These are phyloP conservation scores for Penicillium sp. DNA, from an alignment of 2,329 filamentous ascomycete genomes.

Conservation along the genomic window DNA sequence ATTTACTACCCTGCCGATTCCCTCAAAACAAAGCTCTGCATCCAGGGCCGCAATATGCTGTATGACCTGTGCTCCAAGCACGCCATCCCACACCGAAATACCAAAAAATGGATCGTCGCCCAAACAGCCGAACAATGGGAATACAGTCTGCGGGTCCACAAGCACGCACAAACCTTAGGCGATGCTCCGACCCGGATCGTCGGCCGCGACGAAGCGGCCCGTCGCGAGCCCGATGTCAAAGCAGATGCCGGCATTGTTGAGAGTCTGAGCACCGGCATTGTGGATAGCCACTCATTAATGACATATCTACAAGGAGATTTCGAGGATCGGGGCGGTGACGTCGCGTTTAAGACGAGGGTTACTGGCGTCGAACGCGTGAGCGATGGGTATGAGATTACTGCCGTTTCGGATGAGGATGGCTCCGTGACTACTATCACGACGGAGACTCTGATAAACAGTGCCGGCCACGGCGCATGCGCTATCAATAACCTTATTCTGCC, in stretches of 20 bases:
- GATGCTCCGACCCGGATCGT: conserved; percentile 75
- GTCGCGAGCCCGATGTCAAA: conserved; percentile 74
- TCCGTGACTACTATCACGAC: conserved; percentile 64
- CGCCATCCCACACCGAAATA: conserved; percentile 71
- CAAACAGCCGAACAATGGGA: conserved; percentile 73
- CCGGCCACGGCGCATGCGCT: conserved; percentile 75
- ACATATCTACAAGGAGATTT: conserved; percentile 75
- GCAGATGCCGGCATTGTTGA: conserved; percentile 78
- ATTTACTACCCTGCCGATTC: conserved; percentile 80
- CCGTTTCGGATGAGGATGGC: conserved; percentile 47
- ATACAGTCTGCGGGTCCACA: conserved; percentile 58
- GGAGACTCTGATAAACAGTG: conserved; percentile 81
- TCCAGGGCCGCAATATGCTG: conserved; percentile 74
- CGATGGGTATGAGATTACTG: conserved; percentile 75
- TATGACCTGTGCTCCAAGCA: conserved; percentile 76
- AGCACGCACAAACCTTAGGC: conserved; percentile 57
- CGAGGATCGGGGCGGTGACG: conserved; percentile 74
- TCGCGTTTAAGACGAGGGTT: conserved; percentile 72
- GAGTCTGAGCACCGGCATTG: conserved; percentile 82
- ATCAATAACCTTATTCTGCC: conserved; percentile 81
- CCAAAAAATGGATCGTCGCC: conserved; percentile 94
- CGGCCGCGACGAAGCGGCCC: conserved; percentile 61
- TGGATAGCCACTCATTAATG: conserved; percentile 89
- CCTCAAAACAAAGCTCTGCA: conserved; percentile 83
- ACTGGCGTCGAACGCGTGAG: conserved; percentile 59